These are phyloP conservation scores for Penicillium argentinense DNA, from an alignment of 495 filamentous ascomycete genomes.

Conservation along the genomic window DNA sequence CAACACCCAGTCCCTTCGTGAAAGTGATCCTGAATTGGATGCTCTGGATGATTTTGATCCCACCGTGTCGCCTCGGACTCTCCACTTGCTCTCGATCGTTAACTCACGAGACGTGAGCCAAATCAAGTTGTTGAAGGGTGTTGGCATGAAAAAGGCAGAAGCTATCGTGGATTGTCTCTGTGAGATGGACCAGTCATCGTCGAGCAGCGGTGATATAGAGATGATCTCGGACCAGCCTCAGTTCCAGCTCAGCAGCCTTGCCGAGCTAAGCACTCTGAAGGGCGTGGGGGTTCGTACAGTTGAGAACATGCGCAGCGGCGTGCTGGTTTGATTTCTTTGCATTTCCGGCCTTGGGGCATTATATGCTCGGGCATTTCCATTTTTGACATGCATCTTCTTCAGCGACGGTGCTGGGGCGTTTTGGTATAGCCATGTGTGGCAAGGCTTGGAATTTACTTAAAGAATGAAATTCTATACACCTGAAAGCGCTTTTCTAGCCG, in stretches of 20 bases:
- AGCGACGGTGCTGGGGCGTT: slow-evolving; percentile 45
- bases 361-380: slow-evolving; percentile 17
- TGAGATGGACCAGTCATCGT: slow-evolving; percentile 39
- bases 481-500: no score
- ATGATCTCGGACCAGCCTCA: slow-evolving; percentile 23
- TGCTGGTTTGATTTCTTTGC: slow-evolving; percentile 33
- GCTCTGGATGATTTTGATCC: slow-evolving; percentile 26
- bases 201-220: slow-evolving; percentile 17
- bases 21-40: slow-evolving; percentile 19
- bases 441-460: background rate
- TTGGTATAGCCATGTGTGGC: slow-evolving; percentile 1
- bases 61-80: slow-evolving; percentile 63
- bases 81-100: slow-evolving; percentile 74
- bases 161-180: slow-evolving; percentile 53
- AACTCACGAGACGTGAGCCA: slow-evolving; percentile 75
- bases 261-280: slow-evolving; percentile 47
- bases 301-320: slow-evolving; percentile 53
- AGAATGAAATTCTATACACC: slow-evolving; percentile 6
- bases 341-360: slow-evolving; percentile 9
- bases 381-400: slow-evolving; percentile 29
- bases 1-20: slow-evolving; percentile 29
- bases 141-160: slow-evolving; percentile 56
- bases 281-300: slow-evolving; percentile 54
- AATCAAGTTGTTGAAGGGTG: slow-evolving; percentile 67
- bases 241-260: slow-evolving; percentile 42